Evolutionary conservation across 2,329 filamentous ascomycete species (phyloP).

Genomic region (Sphaceloma murrayae): DNA sequence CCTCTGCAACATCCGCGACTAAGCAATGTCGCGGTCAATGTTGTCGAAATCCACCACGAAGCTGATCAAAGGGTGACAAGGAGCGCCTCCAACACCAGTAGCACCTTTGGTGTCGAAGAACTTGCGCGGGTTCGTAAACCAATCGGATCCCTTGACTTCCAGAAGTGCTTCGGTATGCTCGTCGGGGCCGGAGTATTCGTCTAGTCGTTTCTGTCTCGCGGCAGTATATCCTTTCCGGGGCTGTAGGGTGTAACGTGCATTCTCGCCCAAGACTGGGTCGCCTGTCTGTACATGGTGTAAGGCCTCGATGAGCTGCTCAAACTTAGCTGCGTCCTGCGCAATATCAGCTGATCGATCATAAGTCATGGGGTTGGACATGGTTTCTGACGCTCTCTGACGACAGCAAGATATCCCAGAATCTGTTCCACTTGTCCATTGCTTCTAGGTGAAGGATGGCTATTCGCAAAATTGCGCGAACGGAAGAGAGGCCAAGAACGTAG

Average conservation of each 20-base stretch:
- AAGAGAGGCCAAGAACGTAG: too few relatives aligned
- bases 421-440: not conserved
- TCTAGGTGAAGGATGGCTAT: not conserved
- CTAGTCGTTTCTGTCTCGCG: conserved; percentile 3
- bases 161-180: not conserved
- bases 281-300: not conserved
- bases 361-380: not conserved
- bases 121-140: not conserved
- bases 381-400: not conserved
- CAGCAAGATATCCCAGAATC: not conserved
- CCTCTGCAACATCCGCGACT: conserved; percentile 8
- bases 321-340: not conserved
- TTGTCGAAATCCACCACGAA: not conserved
- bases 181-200: not conserved
- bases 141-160: not conserved
- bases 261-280: not conserved
- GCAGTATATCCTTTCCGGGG: not conserved
- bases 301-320: not conserved
- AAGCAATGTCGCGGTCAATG: conserved; percentile 8
- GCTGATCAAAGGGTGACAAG: not conserved
- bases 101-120: not conserved
- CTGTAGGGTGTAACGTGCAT: not conserved
- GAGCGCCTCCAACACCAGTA: not conserved
- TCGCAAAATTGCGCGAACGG: too few relatives aligned
- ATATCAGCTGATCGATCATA: not conserved